These are phyloP conservation scores for Plasmodium cynomolgi DNA, from an alignment of 169 alveolate species.

Conservation along the genomic window DNA sequence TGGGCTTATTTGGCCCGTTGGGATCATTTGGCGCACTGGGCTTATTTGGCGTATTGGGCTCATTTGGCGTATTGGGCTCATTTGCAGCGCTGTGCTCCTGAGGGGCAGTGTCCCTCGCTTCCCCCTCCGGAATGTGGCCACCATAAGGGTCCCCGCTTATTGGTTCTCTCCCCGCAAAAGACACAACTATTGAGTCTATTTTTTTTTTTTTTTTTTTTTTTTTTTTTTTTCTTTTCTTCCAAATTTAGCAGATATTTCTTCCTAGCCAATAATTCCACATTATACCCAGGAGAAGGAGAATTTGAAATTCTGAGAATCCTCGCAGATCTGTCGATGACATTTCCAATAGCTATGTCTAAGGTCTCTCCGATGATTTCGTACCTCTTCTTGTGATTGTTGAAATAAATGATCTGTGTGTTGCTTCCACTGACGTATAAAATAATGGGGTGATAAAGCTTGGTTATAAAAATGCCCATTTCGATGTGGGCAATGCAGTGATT, in stretches of 20 bases:
- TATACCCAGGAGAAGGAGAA: slow-evolving; percentile 99
- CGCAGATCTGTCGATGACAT: slow-evolving; percentile 98
- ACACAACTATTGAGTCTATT: background rate
- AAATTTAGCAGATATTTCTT: slow-evolving; percentile 77
- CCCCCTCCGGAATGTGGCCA: background rate
- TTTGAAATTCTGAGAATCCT: slow-evolving; percentile 95
- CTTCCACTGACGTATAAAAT: slow-evolving; percentile 99
- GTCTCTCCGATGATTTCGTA: slow-evolving; percentile 99
- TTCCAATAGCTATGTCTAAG: slow-evolving; percentile 98
- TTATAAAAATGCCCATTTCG: slow-evolving; percentile 98
- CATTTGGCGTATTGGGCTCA: background rate
- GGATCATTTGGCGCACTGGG: too few species aligned
- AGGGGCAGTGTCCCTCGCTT: background rate
- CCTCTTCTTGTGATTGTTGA: slow-evolving; percentile 84
- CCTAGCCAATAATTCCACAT: slow-evolving; percentile 96
- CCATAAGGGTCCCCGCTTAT: background rate
- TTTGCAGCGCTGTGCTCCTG: background rate
- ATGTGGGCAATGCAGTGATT: slow-evolving; percentile 99
- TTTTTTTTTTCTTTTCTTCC: slow-evolving; percentile 11
- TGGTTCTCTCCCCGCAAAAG: background rate
- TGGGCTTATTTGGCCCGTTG: background rate
- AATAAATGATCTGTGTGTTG: slow-evolving; percentile 96
- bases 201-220: background rate
- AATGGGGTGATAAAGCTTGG: slow-evolving; percentile 94
- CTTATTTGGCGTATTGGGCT: too few species aligned